Evolutionary conservation across 139 green algal genomes (phyloP).

Genomic region (Marvania coccoides): DNA sequence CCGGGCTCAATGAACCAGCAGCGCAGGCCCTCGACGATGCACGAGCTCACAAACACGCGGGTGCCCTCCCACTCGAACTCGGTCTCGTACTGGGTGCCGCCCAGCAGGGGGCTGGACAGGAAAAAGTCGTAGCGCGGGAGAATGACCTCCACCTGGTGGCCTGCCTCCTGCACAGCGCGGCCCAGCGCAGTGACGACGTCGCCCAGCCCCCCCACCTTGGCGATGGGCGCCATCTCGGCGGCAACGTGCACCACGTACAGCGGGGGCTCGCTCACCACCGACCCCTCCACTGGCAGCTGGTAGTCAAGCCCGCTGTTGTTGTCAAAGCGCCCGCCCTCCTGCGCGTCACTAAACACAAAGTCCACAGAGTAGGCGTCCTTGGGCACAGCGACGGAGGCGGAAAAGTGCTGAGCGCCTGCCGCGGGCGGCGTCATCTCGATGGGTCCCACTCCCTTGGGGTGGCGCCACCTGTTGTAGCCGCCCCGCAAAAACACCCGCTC

Average conservation of each 20-base stretch:
- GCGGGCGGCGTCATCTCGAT: slow-evolving; percentile 50
- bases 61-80: slow-evolving; percentile 70
- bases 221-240: slow-evolving; percentile 96
- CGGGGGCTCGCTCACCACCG: slow-evolving; percentile 29
- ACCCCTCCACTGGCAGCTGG: slow-evolving; percentile 67
- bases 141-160: slow-evolving; percentile 61
- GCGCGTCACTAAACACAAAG: slow-evolving; percentile 75
- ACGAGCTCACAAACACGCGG: slow-evolving; percentile 43
- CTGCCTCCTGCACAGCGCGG: slow-evolving; percentile 80
- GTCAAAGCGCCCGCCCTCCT: slow-evolving; percentile 66
- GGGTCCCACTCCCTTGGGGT: slow-evolving; percentile 38
- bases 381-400: slow-evolving; percentile 38
- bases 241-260: slow-evolving; percentile 84
- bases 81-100: slow-evolving; percentile 34
- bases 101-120: slow-evolving; percentile 48
- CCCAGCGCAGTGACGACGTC: slow-evolving; percentile 93
- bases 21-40: slow-evolving; percentile 49
- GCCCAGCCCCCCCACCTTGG: slow-evolving; percentile 92
- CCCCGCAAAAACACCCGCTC: slow-evolving; percentile 42
- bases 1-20: slow-evolving; percentile 72
- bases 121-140: slow-evolving; percentile 78
- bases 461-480: slow-evolving; percentile 62
- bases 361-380: slow-evolving; percentile 77
- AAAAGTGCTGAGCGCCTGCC: neutral
- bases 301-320: slow-evolving; percentile 87